phyloP scores from a whole-genome alignment of 129 eudicot species.

The Rutidosis leptorrhynchoides region DNA sequence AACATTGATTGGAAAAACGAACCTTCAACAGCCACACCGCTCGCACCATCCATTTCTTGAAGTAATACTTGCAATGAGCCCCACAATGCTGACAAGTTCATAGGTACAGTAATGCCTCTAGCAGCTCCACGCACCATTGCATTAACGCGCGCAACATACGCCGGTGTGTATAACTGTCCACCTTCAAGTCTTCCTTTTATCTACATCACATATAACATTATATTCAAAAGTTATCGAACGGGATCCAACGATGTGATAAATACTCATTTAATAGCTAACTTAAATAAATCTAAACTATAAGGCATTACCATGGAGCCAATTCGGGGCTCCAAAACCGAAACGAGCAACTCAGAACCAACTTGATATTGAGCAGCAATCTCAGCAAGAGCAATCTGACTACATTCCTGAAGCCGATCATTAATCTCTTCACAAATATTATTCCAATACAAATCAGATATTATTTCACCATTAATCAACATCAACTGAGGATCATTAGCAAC shows the following conservation, averaged over 20 bases:
- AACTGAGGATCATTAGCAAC: slow-evolving; percentile 61
- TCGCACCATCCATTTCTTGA: slow-evolving; percentile 86
- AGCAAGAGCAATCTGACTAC: slow-evolving; percentile 93
- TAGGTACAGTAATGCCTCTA: slow-evolving; percentile 82
- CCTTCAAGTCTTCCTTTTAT: slow-evolving; percentile 98
- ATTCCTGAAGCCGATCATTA: slow-evolving; percentile 88
- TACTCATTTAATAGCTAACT: background rate
- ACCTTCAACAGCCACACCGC: slow-evolving; percentile 88
- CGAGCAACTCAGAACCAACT: slow-evolving; percentile 82
- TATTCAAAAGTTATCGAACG: background rate
- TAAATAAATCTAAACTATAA: background rate
- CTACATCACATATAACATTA: slow-evolving; percentile 37
- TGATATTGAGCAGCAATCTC: slow-evolving; percentile 91
- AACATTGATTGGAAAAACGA: slow-evolving; percentile 93
- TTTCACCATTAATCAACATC: slow-evolving; percentile 82
- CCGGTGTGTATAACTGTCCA: slow-evolving; percentile 95
- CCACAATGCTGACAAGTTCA: slow-evolving; percentile 85
- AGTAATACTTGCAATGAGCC: slow-evolving; percentile 70
- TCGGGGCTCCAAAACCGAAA: slow-evolving; percentile 71
- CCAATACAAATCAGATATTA: slow-evolving; percentile 80
- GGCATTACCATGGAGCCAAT: slow-evolving; percentile 72
- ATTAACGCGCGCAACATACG: slow-evolving; percentile 86
- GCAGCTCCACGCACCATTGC: slow-evolving; percentile 99
- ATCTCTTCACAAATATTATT: slow-evolving; percentile 79
- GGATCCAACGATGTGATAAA: background rate